phyloP scores from a whole-genome alignment of 2,329 filamentous ascomycete species.

The Botrytis medusae region DNA sequence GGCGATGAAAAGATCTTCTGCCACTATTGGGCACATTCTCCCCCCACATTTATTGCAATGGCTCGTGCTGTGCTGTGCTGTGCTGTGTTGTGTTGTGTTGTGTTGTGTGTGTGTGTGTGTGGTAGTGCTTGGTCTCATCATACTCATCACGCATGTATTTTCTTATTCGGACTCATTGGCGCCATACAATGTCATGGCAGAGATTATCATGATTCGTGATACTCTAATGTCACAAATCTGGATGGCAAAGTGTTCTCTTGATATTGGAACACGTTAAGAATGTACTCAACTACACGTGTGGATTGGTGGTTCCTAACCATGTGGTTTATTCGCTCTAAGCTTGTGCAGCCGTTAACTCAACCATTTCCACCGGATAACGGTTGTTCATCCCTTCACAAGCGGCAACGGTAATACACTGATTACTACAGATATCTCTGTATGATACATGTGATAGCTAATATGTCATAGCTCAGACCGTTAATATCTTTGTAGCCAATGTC shows the following conservation, averaged over 20 bases:
- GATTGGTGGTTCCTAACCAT: background rate
- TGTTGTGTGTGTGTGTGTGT: background rate
- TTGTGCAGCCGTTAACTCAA: background rate
- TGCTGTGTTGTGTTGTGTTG: background rate
- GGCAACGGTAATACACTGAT: background rate
- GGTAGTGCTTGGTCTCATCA: background rate
- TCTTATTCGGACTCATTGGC: background rate
- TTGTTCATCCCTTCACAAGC: background rate
- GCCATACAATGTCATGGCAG: background rate
- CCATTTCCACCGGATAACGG: background rate
- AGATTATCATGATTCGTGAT: background rate
- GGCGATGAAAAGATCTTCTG: background rate
- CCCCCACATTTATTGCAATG: background rate
- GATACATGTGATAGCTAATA: background rate
- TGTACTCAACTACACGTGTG: background rate
- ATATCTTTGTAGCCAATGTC: background rate
- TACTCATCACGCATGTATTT: background rate
- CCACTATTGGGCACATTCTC: background rate
- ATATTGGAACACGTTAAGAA: background rate
- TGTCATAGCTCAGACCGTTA: conserved; percentile 11
- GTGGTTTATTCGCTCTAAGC: background rate
- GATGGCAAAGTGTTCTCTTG: background rate
- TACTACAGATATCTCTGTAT: background rate
- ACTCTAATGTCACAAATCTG: background rate
- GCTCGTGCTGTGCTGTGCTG: background rate